Evolutionary conservation across 2,329 filamentous ascomycete species (phyloP).

Genomic region (Fusarium pilosicola): DNA sequence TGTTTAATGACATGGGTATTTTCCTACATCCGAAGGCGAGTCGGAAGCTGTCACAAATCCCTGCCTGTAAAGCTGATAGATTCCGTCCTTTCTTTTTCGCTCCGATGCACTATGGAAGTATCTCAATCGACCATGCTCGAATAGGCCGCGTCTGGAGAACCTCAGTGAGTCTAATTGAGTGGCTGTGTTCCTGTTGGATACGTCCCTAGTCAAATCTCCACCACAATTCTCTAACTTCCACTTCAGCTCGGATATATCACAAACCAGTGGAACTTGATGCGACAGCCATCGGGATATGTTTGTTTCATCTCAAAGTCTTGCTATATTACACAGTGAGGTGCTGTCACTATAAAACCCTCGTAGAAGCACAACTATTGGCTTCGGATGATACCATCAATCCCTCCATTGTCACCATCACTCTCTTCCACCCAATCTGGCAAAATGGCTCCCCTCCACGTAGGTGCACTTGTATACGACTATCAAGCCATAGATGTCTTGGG

Average conservation of each 20-base stretch:
- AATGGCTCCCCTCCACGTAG: constrained; percentile 28
- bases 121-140: neutral
- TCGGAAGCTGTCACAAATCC: neutral
- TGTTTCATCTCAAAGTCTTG: neutral
- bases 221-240: neutral
- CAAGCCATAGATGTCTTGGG: constrained; percentile 49
- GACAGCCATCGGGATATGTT: neutral
- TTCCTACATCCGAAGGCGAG: neutral
- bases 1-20: neutral
- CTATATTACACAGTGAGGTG: accelerated
- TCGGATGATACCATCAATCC: neutral
- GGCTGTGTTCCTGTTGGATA: neutral
- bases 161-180: neutral
- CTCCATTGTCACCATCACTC: neutral
- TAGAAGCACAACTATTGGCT: no score
- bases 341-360: neutral
- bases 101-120: neutral
- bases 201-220: neutral
- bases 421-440: neutral
- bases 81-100: neutral
- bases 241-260: constrained; percentile 3
- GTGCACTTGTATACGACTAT: constrained; percentile 44
- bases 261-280: neutral
- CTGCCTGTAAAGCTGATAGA: neutral
- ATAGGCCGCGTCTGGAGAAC: neutral